Conservation (phyloP, 192 early-diverging fungal genomes). For the Dissophora ornata region DNA sequence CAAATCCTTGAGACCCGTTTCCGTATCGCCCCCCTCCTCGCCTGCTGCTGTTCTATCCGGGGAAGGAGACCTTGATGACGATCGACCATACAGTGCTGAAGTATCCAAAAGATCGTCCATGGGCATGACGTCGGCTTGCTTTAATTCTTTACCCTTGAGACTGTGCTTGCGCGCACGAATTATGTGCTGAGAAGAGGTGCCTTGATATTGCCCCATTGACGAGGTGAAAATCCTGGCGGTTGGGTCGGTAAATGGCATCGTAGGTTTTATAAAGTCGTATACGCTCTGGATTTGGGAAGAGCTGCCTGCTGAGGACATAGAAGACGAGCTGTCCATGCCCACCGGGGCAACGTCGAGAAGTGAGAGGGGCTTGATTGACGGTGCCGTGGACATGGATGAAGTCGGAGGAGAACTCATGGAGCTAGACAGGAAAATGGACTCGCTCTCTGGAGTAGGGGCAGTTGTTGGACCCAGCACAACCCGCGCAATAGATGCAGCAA, state of each 20-base stretch:
- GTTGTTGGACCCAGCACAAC: neutral
- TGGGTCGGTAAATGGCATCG: slow-evolving; percentile 43
- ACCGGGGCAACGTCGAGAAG: neutral
- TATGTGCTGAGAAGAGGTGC: neutral
- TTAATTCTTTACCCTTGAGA: slow-evolving; percentile 37
- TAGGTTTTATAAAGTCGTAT: slow-evolving; percentile 27
- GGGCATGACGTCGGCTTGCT: slow-evolving; percentile 27
- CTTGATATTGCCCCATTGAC: too few relatives aligned
- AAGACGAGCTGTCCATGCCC: slow-evolving; percentile 4
- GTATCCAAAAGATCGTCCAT: slow-evolving; percentile 68
- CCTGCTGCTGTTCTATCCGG: slow-evolving; percentile 38
- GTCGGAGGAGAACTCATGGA: slow-evolving; percentile 14
- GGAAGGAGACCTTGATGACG: slow-evolving; percentile 56
- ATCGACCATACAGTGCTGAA: slow-evolving; percentile 57
- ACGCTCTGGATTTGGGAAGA: neutral
- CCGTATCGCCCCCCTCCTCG: slow-evolving; percentile 30
- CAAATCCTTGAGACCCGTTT: slow-evolving; percentile 51
- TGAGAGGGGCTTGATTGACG: slow-evolving; percentile 10
- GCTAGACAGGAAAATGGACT: neutral
- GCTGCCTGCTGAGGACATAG: too few relatives aligned
- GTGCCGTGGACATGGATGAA: slow-evolving; percentile 19
- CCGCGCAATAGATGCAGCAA: neutral
- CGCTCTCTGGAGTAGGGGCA: neutral
- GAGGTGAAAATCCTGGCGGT: slow-evolving; percentile 20
- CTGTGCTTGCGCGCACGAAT: slow-evolving; percentile 4